Conservation (phyloP, 1,284 basidiomycete species). For the Ustilago lituana region DNA sequence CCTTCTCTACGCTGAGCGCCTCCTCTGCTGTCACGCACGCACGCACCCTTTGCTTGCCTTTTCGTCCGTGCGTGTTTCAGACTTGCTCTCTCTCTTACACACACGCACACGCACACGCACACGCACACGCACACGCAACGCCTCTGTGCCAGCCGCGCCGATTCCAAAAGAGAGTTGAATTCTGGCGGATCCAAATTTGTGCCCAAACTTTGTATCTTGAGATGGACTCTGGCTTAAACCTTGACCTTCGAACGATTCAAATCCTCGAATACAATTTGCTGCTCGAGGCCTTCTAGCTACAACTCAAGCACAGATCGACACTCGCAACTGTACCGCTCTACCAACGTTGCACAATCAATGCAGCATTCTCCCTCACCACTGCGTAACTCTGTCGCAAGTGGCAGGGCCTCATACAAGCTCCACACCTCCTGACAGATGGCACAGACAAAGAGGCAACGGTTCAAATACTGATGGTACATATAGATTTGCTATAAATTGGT, state of each 20-base stretch:
- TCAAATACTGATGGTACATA: slow-evolving; percentile 3
- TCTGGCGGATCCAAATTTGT: not conserved
- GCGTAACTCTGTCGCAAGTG: too few relatives aligned
- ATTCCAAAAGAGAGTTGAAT: not conserved
- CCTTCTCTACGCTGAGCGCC: too few relatives aligned
- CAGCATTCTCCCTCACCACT: too few relatives aligned
- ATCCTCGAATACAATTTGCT: not conserved
- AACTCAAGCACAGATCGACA: too few relatives aligned
- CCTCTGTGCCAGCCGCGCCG: not conserved
- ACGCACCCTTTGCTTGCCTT: slow-evolving; percentile 10
- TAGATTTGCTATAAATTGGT: slow-evolving; percentile 2
- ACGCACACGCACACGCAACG: not conserved
- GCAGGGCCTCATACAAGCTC: too few relatives aligned
- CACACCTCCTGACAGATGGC: too few relatives aligned
- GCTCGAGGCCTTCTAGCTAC: too few relatives aligned
- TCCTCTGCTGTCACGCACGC: slow-evolving; percentile 5
- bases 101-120: slow-evolving; percentile 1
- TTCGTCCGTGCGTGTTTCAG: slow-evolving; percentile 43
- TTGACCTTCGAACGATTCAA: not conserved
- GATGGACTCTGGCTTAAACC: too few relatives aligned
- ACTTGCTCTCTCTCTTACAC: not conserved
- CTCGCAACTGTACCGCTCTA: too few relatives aligned
- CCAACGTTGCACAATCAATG: too few relatives aligned
- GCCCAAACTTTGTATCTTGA: too few relatives aligned
- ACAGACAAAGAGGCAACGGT: not conserved